Percentiles rank a stretch among this genome's conserved stretches.
Evolutionary conservation across 2,329 filamentous ascomycete genomes (phyloP).

Genomic region (Claviceps capensis): DNA sequence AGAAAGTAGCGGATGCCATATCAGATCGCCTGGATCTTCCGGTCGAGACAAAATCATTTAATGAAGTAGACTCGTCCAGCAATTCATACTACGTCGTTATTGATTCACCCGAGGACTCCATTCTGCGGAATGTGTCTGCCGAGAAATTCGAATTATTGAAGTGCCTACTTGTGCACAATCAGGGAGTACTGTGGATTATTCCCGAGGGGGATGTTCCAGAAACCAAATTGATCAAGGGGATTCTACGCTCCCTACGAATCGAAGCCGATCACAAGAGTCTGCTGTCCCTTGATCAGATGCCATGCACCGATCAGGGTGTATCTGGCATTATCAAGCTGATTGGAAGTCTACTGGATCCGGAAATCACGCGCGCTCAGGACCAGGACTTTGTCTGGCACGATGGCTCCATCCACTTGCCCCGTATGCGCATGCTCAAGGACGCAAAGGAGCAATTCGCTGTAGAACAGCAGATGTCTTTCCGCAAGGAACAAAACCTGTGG

Average conservation of each 20-base stretch:
- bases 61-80: not conserved
- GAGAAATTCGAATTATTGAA: slow-evolving; percentile 5
- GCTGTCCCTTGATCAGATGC: slow-evolving; percentile 3
- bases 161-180: slow-evolving; percentile 2
- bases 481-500: slow-evolving; percentile 12
- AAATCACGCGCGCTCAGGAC: not conserved
- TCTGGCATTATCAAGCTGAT: slow-evolving; percentile 4
- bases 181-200: slow-evolving; percentile 7
- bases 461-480: slow-evolving; percentile 8
- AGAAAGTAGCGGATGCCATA: slow-evolving; percentile 1
- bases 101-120: not conserved
- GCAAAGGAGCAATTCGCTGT: slow-evolving; percentile 6
- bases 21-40: not conserved
- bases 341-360: not conserved
- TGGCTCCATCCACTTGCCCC: slow-evolving; percentile 6
- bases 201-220: slow-evolving; percentile 4
- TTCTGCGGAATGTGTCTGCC: not conserved
- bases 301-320: not conserved
- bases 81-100: slow-evolving; percentile 2
- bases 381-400: slow-evolving; percentile 8
- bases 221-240: slow-evolving; percentile 4
- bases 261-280: slow-evolving; percentile 4
- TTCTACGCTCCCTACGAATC: slow-evolving; percentile 5
- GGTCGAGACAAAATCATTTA: not conserved
- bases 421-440: slow-evolving; percentile 2